phyloP scores from a whole-genome alignment of 208 protist species.

The Angomonas ambiguus region DNA sequence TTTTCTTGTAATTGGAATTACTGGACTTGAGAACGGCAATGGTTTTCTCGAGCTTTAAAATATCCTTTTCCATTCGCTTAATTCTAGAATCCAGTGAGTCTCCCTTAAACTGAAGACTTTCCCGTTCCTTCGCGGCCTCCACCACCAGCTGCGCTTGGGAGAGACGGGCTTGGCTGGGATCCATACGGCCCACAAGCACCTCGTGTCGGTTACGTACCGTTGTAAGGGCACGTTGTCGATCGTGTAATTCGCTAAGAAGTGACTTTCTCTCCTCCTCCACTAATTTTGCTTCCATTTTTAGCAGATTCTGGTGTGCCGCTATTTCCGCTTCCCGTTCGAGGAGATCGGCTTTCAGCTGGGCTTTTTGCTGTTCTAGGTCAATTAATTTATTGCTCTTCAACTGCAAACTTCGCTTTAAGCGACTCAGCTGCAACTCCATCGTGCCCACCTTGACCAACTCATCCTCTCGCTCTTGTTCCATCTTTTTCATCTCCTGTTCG shows the following conservation, averaged over 20 bases:
- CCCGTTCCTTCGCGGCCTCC: conserved; percentile 76
- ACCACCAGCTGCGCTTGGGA: conserved; percentile 86
- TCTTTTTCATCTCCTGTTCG: conserved; percentile 38
- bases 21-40: conserved; percentile 65
- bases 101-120: conserved; percentile 77
- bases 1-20: conserved; percentile 73
- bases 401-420: conserved; percentile 46
- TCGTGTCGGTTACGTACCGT: conserved; percentile 75
- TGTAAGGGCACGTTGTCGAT: conserved; percentile 50
- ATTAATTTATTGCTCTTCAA: conserved; percentile 54
- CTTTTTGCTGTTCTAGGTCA: conserved; percentile 69
- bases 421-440: conserved; percentile 84
- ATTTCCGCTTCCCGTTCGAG: conserved; percentile 79
- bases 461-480: conserved; percentile 69
- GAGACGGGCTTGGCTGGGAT: conserved; percentile 49
- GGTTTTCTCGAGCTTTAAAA: conserved; percentile 79
- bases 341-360: conserved; percentile 58
- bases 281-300: conserved; percentile 71
- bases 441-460: conserved; percentile 78
- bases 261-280: conserved; percentile 76
- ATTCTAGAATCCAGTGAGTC: conserved; percentile 79
- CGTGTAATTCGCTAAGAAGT: conserved; percentile 64
- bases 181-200: conserved; percentile 67
- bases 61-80: conserved; percentile 67
- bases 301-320: conserved; percentile 75